These are phyloP conservation scores for Blastomyces parvus DNA, from an alignment of 2,329 filamentous ascomycete species.

Conservation along the genomic window DNA sequence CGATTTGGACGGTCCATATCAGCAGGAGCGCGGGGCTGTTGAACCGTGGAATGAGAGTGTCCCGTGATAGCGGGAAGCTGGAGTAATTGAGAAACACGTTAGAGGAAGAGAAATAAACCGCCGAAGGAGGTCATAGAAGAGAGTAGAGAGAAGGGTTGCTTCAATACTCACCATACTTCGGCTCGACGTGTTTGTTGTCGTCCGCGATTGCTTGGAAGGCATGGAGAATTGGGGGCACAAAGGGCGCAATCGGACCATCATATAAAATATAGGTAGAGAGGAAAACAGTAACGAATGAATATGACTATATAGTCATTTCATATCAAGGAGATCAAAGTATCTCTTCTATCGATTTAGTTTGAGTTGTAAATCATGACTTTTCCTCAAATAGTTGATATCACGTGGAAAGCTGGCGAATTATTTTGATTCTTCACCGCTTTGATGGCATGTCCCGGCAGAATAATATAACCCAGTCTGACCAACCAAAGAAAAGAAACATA, in stretches of 20 bases:
- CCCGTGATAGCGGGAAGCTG: neutral
- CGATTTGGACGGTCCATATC: neutral
- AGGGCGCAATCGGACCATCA: neutral
- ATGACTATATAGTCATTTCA: neutral
- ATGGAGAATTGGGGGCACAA: neutral
- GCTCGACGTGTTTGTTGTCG: neutral
- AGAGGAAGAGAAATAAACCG: neutral
- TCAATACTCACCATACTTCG: neutral
- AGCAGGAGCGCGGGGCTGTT: neutral
- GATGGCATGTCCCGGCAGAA: no score
- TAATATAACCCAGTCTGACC: no score
- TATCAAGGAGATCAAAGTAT: neutral
- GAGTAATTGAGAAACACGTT: neutral
- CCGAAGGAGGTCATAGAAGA: neutral
- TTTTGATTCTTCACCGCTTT: no score
- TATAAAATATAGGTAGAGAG: neutral
- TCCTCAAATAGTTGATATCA: no score
- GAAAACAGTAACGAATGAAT: neutral
- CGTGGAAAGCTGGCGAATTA: no score
- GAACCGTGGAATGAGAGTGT: neutral
- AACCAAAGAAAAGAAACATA: neutral
- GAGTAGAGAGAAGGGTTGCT: neutral
- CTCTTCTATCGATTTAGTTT: no score
- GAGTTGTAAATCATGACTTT: no score
- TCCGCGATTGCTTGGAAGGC: neutral